Evolutionary conservation across 2,329 filamentous ascomycete species (phyloP), one percentile per base, ranked within the genome.

Genomic region (Fusarium globosum): DNA sequence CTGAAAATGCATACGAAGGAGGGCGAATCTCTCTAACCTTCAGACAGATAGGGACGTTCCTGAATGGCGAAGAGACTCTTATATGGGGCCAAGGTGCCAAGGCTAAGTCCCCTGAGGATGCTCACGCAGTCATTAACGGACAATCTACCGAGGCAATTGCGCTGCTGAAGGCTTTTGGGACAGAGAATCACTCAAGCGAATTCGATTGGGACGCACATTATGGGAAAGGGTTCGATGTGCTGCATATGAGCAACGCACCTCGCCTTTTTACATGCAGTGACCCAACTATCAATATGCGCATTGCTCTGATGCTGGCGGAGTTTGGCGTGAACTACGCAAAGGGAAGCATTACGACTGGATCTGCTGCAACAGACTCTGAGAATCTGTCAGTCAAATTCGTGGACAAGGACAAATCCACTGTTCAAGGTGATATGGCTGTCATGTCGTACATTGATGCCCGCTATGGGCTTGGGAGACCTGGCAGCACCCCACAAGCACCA

Each of bases 31-130:
- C 94, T 53, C 86, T 99, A 41, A 99, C 96, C 1, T 98, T 99
- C 80, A 89, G 96, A 49, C 87, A 90, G 30, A 98, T 99, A 72
- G 94, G 91, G 4, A 99, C 96, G 1, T 98, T 94, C 79, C 83
- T 97, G 49, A 86, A 92, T 75, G 84, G 86, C 8, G 85, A 89
- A n/a, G 86, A 88, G 43, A 85, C 85, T 36, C 83, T 83, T 6
- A 97, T 99, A 61, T 98, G 95, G 96, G 96, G 96, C 20, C 95
- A 98, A 82, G 96, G 96, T 6, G 96, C 95, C 1, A 90, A 88
- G 2, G 85, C 85, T 12, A 97, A 97, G 83, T 86, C 84, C 0
- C 86, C 86, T 30, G 85, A 86, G 0, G 82, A 85, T 2, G 94
- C 95, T 1, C 83, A 84, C 2, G 77, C 84, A 0, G 91, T 97